Evolutionary conservation across 176 grass and related monocot species (phyloP), one percentile per base, ranked within the genome.

Genomic region (Otatea glauca): DNA sequence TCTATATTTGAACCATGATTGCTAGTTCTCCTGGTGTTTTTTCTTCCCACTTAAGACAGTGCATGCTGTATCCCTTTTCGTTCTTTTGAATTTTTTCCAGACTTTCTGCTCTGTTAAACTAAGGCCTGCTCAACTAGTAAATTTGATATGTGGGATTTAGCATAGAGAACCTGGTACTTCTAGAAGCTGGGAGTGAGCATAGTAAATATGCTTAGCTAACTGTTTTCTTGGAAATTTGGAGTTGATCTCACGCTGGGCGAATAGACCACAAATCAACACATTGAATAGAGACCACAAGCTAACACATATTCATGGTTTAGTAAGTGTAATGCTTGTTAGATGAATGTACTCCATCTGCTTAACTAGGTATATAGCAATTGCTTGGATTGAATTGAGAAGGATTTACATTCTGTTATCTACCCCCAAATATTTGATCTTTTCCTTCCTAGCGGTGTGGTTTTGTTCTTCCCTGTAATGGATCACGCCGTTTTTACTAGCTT

Each of bases 1-100:
- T 88, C 8, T 55, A 13, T 55, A 4, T 83, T 50, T 62, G 25
- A 43, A 65, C 68, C 48, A 84, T 70, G 29, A 62, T 16, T 47
- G 0, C 10, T 29, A 24, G 12, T 39, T 62, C 10, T 56, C 23
- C 13, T 77, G n/a, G 16, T n/a, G 39, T 68, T 37, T 75, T 13
- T 60, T 7, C 54, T 17, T 0, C 17, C 5, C 21, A 6, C 7
- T 8, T 51, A 41, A 29, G 41, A 83, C 5, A 39, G 55, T 65
- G 23, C 29, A 17, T 13, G 4, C 0, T 32, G 0, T 71, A 37
- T 50, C 76, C 29, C 4, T 60, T 65, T 66, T 15, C 24, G 21
- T 9, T 63, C 32, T 45, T 11, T 75, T 17, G 3, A 71, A 18
- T 58, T 4, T 37, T 42, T 43, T 32, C 16, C 15, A 43, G 27